A percentile compares a stretch with the other conserved stretches of the same genome.
These are phyloP conservation scores for Phyllostachys edulis DNA, from an alignment of 176 grass and related monocot genomes.

Conservation along the genomic window DNA sequence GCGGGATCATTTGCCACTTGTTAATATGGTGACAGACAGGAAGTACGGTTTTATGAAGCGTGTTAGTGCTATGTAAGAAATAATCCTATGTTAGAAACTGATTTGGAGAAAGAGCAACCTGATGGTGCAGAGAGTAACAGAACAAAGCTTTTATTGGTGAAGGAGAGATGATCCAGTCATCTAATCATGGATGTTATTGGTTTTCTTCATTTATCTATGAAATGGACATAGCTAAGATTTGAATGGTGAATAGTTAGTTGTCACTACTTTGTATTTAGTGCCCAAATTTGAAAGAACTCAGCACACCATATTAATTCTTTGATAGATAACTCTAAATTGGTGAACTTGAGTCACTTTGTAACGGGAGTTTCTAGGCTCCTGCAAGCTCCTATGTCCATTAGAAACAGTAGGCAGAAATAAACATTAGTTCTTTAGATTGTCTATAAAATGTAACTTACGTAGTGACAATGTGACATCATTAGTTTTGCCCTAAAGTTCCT, in stretches of 20 bases:
- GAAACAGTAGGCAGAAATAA: slow-evolving; percentile 1
- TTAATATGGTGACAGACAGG: background rate
- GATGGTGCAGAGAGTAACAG: background rate
- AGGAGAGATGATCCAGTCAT: background rate
- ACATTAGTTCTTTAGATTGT: slow-evolving; percentile 3
- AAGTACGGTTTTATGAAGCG: background rate
- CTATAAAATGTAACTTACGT: background rate
- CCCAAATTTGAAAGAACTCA: background rate
- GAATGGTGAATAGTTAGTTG: background rate
- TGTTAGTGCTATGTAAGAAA: background rate
- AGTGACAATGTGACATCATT: background rate
- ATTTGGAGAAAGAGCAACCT: background rate
- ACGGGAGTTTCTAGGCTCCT: background rate
- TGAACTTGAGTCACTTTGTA: background rate
- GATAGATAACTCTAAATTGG: slow-evolving; percentile 9
- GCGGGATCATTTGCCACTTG: background rate
- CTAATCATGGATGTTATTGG: background rate
- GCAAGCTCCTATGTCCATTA: background rate
- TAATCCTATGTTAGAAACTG: background rate
- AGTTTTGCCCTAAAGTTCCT: background rate
- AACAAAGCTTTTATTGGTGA: background rate
- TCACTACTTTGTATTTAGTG: background rate
- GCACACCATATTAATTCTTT: background rate
- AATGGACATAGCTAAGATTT: slow-evolving; percentile 1
- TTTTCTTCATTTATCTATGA: slow-evolving; percentile 5